Base-by-base conservation (phyloP, 1,139 yeast species). In the Candida tunisiensis region DNA sequence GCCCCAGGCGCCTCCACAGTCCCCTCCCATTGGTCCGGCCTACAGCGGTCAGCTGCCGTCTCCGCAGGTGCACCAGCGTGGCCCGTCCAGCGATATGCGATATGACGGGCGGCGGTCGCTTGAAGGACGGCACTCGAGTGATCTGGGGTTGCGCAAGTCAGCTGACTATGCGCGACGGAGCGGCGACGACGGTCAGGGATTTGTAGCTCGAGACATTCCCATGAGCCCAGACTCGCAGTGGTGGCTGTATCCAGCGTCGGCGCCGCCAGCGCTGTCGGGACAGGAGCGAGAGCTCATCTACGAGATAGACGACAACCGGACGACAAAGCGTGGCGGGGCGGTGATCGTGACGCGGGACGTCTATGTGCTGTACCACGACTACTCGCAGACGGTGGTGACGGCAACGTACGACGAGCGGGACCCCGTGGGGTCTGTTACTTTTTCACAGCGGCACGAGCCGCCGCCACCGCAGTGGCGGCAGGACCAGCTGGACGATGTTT, bases 311-410 rank as follows among this genome's bases (percentile, higher is more conserved):
- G 66, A 69, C 14, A 55, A 63, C 32, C 46, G 51, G 12, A 53
- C 74, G 9, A 40, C 41, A 10, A 77, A 74, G 43, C 67, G 93
- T 38, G 69, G 70, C 8, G 68, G 69, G 15, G 33, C 45, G 19
- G 55, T 65, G 25, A 50, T 70, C 27, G 52, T 60, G 5, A 61
- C 67, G 34, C 62, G 74, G 31, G 88, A 78, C 37, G 72, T 75
- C 39, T 82, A 80, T 47, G 60, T 83, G 11, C 51, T 83, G 25
- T 77, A 73, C 46, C 69, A 67, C 34, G 92, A 79, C 45, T 70
- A 75, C 38, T 66, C 88, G 2, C 83, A 77, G 41, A 57, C 74
- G 11, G 51, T 65, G 1, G 51, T 78, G 37, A 44, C 55, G 3
- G 55, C 69, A 6, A 61, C 64, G 24, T 80, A 59, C 42, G 73